Evolutionary conservation across 1,284 basidiomycete species (phyloP), one percentile per base, ranked within the genome.

Genomic region (Microbotryum silenes-acaulis): DNA sequence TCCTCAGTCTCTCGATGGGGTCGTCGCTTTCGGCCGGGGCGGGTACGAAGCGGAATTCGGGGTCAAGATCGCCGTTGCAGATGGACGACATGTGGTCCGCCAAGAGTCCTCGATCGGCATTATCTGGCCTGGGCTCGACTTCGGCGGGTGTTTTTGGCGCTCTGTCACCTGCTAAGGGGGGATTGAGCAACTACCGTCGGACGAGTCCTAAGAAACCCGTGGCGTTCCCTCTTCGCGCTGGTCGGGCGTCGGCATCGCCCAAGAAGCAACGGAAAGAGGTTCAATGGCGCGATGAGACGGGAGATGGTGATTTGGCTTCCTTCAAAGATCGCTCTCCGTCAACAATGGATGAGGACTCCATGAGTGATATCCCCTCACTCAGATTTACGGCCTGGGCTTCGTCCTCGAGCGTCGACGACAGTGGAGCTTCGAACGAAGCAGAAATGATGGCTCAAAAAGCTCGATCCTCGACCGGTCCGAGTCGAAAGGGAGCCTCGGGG

Each of bases 231-330:
- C 25, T 53, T 20, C 51, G 25, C 16, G 37, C 37, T 10, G 51
- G 16, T 44, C 57, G 9, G 27, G 46, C 16, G 18, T 29, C n/a
- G n/a, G 21, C 7, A 31, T 61, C 59, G 33, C 54, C 51, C 14
- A 69, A 63, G 56, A 66, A 63, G 57, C 54, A 42, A 42, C 23
- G 54, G 33, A 69, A 69, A 54, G 64, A 58, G 18, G 65, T 69
- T 20, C 64, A 69, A 54, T 69, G 67, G 67, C 47, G 64, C 4
- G 67, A 69, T 59, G 67, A 69, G 57, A 46, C 60, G 4, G 64
- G 67, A 23, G 67, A 66, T 10, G 64, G 59, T 44, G 67, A 63
- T 0, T 57, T 69, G 23, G 67, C 64, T 52, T 60, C 59, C 58
- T 52, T 64, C 67, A 66, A 65, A 52, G 63, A 37, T 57, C 45